A percentile compares a stretch with the other conserved stretches of the same genome.
These are phyloP conservation scores for Entomortierella chlamydospora DNA, from an alignment of 192 early-diverging fungal genomes.

Conservation along the genomic window DNA sequence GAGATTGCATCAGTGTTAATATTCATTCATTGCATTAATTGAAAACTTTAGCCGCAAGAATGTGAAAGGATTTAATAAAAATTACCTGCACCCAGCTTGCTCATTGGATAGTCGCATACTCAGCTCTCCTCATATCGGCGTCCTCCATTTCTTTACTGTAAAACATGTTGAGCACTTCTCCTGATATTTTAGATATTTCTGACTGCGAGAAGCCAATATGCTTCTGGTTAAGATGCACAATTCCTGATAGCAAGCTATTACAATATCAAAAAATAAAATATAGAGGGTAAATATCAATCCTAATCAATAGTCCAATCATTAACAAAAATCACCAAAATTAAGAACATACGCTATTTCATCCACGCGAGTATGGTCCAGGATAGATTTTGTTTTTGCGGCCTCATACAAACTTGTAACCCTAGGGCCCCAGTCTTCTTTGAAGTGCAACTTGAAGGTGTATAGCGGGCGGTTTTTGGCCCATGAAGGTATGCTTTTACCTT, in stretches of 20 bases:
- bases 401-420: slow-evolving; percentile 15
- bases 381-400: slow-evolving; percentile 10
- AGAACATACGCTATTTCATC: slow-evolving; percentile 28
- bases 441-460: slow-evolving; percentile 10
- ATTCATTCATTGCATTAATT: neutral
- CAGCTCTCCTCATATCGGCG: slow-evolving; percentile 6
- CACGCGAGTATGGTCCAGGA: slow-evolving; percentile 17
- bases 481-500: slow-evolving; percentile 10
- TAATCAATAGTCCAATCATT: neutral
- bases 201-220: slow-evolving; percentile 12
- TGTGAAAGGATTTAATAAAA: neutral
- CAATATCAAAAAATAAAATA: neutral
- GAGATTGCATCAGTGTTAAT: neutral
- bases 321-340: neutral
- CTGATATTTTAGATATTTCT: slow-evolving; percentile 5
- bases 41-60: neutral
- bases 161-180: slow-evolving; percentile 11
- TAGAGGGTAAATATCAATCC: neutral
- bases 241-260: slow-evolving; percentile 17
- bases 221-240: slow-evolving; percentile 23
- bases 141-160: slow-evolving; percentile 22
- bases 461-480: slow-evolving; percentile 13
- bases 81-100: slow-evolving; percentile 8
- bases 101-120: slow-evolving; percentile 8
- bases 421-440: slow-evolving; percentile 15